A percentile compares a stretch with the other conserved stretches of the same genome.
These are phyloP conservation scores for Lomentospora prolificans DNA, from an alignment of 2,329 filamentous ascomycete species.

Conservation along the genomic window DNA sequence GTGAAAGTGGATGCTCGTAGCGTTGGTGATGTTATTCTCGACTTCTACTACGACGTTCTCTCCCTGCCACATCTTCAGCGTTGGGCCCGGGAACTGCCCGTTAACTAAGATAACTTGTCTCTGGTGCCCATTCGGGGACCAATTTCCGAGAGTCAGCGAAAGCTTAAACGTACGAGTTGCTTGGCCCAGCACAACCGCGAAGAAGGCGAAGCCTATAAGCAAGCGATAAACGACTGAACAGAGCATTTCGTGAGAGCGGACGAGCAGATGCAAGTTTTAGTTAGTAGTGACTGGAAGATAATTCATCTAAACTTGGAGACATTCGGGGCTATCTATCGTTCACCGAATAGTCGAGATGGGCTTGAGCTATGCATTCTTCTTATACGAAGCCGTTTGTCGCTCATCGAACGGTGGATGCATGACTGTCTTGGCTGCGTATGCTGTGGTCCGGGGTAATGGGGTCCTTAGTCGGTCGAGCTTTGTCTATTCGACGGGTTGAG, in stretches of 20 bases:
- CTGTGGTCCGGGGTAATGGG: too few species aligned
- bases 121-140: constrained; percentile 33
- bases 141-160: constrained; percentile 24
- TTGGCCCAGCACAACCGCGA: not conserved
- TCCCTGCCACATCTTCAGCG: constrained; percentile 42
- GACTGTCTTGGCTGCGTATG: too few species aligned
- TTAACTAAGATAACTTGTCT: constrained; percentile 44
- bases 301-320: too few species aligned
- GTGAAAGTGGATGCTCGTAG: constrained; percentile 40
- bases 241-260: not conserved
- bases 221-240: not conserved
- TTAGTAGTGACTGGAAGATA: too few species aligned
- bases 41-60: constrained; percentile 36
- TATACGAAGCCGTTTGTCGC: too few species aligned
- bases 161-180: constrained; percentile 16
- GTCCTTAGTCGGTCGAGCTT: too few species aligned
- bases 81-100: constrained; percentile 51
- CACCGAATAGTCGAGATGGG: too few species aligned
- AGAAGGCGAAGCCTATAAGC: not conserved
- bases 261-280: too few species aligned
- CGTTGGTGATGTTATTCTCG: constrained; percentile 34
- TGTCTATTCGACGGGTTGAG: too few species aligned
- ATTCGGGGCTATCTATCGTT: too few species aligned
- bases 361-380: too few species aligned
- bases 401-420: too few species aligned